Base-by-base conservation (phyloP, 345 rosid genomes). In the Citrus mangshanensis region DNA sequence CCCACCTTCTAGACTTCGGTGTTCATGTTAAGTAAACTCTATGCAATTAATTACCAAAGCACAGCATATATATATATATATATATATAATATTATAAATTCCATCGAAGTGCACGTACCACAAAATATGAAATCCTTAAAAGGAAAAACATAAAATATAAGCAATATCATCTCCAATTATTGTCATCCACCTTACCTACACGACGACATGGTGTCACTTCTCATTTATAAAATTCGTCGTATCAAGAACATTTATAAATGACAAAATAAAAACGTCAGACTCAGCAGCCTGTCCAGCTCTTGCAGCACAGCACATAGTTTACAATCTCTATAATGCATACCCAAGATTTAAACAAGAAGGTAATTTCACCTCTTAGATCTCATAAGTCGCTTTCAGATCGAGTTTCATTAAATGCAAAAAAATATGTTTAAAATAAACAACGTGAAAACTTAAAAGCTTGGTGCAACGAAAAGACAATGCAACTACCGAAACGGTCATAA, bases 401-500 rank as follows among this genome's bases (percentile, higher is more conserved):
- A 68, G 72, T 75, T 74, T 32, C 61, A 42, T 34, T 40, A 51
- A 73, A 51, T 13, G 75, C 62, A n/a, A n/a, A 51, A 51, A 46
- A 32, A 27, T 7, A 71, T 7, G 22, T 54, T 54, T 4, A 1
- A 7, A 28, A 54, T 16, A 22, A 7, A 77, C 8, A 66, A 54
- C 28, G 16, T 38, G 51, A 21, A 49, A 77, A 63, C 71, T 24
- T 60, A 58, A 63, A 32, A 61, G 59, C 67, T 72, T 68, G 81
- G 68, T 81, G 70, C 80, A 59, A 66, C 51, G 86, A 85, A 78
- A 82, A 74, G 88, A 88, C 91, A 75, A 82, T 46, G 76, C 89
- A 91, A 86, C 89, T 68, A 84, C 86, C 88, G 67, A 84, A 85
- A 86, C 87, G 81, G 83, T 87, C 84, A 28, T 78, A 68, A 32